Evolutionary conservation across 805 yeast species (phyloP).

Genomic region (Wickerhamiella australiensis): DNA sequence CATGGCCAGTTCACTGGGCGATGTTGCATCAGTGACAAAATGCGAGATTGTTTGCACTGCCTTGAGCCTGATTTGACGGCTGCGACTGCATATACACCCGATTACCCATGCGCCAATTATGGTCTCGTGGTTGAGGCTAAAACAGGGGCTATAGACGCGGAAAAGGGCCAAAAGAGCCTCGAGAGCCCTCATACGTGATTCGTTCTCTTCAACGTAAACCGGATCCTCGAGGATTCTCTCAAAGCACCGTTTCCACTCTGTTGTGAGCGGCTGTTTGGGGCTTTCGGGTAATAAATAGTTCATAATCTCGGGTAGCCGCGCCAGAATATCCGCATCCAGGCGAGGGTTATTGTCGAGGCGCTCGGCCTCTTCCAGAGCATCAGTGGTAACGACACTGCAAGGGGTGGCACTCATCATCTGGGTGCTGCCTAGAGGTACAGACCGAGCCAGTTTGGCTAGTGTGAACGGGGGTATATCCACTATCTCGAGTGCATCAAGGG

Average conservation of each 20-base stretch:
- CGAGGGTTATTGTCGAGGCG: neutral
- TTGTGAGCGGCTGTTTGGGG: constrained; percentile 3
- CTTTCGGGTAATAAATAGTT: neutral
- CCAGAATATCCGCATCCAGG: neutral
- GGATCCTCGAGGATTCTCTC: constrained; percentile 1
- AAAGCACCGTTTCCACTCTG: constrained; percentile 2
- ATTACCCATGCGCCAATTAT: constrained; percentile 14
- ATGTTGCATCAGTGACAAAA: neutral
- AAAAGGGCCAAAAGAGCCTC: constrained; percentile 21
- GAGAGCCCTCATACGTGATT: neutral
- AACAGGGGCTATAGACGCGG: constrained; percentile 6
- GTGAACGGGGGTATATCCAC: constrained; percentile 1
- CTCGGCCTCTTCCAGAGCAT: neutral
- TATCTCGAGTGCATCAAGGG: neutral
- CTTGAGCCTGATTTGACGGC: constrained; percentile 4
- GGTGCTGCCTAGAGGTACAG: too few relatives aligned
- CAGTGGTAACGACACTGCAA: neutral
- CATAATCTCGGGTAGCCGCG: neutral
- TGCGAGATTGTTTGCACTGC: constrained; percentile 8
- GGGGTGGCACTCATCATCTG: too few relatives aligned
- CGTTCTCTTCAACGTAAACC: neutral
- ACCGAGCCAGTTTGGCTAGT: neutral
- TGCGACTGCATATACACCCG: constrained; percentile 13
- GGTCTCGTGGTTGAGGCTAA: constrained; percentile 11
- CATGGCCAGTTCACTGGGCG: constrained; percentile 7